Evolutionary conservation across 228 moss, liverwort and hornwort genomes (phyloP).

Genomic region (Sphagnum fallax): DNA sequence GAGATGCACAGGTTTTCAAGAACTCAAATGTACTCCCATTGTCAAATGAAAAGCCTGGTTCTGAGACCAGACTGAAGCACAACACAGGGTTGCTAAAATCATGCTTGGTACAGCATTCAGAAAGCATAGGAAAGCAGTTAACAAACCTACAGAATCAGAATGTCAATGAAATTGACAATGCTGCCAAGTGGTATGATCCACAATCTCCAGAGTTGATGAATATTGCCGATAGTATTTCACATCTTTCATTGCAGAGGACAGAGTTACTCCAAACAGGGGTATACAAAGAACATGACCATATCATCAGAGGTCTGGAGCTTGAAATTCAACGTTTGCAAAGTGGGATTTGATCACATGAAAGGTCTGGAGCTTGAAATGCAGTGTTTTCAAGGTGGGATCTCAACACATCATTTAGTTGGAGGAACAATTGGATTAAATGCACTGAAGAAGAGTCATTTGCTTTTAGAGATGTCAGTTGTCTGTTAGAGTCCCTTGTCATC

Average conservation of each 20-base stretch:
- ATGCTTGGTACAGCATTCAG: not conserved
- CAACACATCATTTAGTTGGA: conserved; percentile 7
- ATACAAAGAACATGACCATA: conserved; percentile 10
- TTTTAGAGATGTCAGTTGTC: no score
- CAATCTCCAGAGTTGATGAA: not conserved
- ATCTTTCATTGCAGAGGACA: conserved; percentile 11
- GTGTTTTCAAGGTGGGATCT: not conserved
- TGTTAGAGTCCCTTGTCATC: no score
- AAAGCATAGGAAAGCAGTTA: not conserved
- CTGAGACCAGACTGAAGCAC: conserved; percentile 8
- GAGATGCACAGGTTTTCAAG: conserved; percentile 1
- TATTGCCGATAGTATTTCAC: not conserved
- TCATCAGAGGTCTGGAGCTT: conserved; percentile 12
- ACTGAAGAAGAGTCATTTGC: no score
- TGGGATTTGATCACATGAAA: not conserved
- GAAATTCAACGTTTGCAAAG: conserved; percentile 9
- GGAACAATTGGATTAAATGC: no score
- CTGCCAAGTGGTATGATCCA: not conserved
- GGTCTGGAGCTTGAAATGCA: conserved; percentile 15
- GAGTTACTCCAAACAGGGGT: conserved; percentile 16
- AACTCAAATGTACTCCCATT: not conserved
- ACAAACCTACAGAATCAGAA: not conserved
- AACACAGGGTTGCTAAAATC: not conserved
- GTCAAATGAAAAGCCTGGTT: conserved; percentile 4
- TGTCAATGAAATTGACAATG: conserved; percentile 1